Evolutionary conservation across 352 stramenopile genomes (phyloP).

Genomic region (Phytopythium helicoides): DNA sequence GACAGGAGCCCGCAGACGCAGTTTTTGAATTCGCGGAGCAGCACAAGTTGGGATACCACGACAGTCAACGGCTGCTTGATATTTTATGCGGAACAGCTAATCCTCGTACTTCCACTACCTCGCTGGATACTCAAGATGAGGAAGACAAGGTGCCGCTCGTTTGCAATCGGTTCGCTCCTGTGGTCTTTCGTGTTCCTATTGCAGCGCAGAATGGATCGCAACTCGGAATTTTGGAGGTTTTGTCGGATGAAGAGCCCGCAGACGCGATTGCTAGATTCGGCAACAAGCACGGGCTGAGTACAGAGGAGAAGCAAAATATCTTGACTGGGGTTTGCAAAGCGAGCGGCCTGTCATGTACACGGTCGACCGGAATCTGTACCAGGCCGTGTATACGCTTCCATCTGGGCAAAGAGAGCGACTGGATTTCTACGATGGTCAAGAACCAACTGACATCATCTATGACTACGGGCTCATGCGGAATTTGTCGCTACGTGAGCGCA

Average conservation of each 20-base stretch:
- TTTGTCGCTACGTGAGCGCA: slow-evolving; percentile 58
- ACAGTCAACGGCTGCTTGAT: slow-evolving; percentile 48
- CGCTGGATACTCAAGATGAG: not conserved
- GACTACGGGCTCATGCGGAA: slow-evolving; percentile 73
- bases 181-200: slow-evolving; percentile 59
- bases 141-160: slow-evolving; percentile 22
- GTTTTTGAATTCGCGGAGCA: slow-evolving; percentile 66
- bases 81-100: slow-evolving; percentile 36
- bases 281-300: slow-evolving; percentile 57
- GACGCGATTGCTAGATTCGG: slow-evolving; percentile 75
- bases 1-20: slow-evolving; percentile 68
- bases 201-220: slow-evolving; percentile 54
- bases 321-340: slow-evolving; percentile 49
- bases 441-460: slow-evolving; percentile 76
- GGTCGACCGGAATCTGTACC: slow-evolving; percentile 58
- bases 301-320: slow-evolving; percentile 59
- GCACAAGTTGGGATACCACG: slow-evolving; percentile 31
- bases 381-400: slow-evolving; percentile 56
- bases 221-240: slow-evolving; percentile 61
- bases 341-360: slow-evolving; percentile 48
- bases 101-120: too few relatives aligned
- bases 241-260: slow-evolving; percentile 62
- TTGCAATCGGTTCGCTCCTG: slow-evolving; percentile 59
- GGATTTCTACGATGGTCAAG: slow-evolving; percentile 68
- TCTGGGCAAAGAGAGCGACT: slow-evolving; percentile 46